Conservation (phyloP, 23 red algal species). For the Gracilaria gracilis region DNA sequence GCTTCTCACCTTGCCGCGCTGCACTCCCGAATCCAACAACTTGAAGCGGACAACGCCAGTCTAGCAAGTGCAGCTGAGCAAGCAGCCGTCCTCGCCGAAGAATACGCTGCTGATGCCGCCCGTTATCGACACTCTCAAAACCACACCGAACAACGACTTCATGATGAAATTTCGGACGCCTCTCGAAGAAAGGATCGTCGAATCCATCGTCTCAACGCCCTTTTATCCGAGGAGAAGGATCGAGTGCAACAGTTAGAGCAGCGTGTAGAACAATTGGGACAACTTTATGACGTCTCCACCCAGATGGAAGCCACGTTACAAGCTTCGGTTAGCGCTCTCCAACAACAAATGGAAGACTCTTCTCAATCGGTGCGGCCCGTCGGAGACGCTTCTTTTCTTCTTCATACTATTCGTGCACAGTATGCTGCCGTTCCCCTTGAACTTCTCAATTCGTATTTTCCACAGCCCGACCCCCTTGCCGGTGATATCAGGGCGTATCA, state of each 20-base stretch:
- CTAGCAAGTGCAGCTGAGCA: slow-evolving; percentile 21
- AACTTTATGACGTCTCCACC: slow-evolving; percentile 4
- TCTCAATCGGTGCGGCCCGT: background rate
- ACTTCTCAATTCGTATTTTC: slow-evolving; percentile 26
- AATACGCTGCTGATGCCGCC: slow-evolving; percentile 36
- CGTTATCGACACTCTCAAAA: slow-evolving; percentile 44
- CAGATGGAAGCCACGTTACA: slow-evolving; percentile 17
- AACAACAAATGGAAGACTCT: background rate
- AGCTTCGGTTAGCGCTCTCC: slow-evolving; percentile 4
- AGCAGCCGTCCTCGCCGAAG: slow-evolving; percentile 13
- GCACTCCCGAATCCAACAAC: slow-evolving; percentile 33
- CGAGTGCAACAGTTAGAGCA: background rate
- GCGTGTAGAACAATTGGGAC: slow-evolving; percentile 13
- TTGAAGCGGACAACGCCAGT: slow-evolving; percentile 27
- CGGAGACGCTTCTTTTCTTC: slow-evolving; percentile 3
- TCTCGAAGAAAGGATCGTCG: slow-evolving; percentile 31
- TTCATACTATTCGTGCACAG: background rate
- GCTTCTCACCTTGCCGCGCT: background rate
- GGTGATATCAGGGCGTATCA: slow-evolving; percentile 1
- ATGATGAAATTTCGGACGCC: slow-evolving; percentile 40
- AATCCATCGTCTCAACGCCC: slow-evolving; percentile 23
- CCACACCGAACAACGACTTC: slow-evolving; percentile 22
- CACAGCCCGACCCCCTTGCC: background rate
- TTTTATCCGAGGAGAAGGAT: slow-evolving; percentile 28
- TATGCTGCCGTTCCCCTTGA: slow-evolving; percentile 8